Evolutionary conservation across 1,139 yeast genomes (phyloP).

Genomic region (Suhomyces wounanorum): DNA sequence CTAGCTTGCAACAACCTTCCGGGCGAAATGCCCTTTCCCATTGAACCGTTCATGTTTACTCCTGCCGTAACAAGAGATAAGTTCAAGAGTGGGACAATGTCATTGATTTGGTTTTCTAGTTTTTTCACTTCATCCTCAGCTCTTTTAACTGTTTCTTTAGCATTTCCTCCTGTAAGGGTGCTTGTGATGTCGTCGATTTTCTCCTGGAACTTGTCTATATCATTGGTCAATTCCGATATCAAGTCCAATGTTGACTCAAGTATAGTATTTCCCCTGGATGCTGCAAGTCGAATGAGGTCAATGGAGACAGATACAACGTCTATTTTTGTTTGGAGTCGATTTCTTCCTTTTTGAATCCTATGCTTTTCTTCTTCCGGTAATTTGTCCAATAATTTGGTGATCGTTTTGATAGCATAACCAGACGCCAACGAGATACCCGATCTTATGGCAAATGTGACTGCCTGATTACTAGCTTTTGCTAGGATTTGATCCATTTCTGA

Average conservation of each 20-base stretch:
- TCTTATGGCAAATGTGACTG: slow-evolving; percentile 76
- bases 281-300: slow-evolving; percentile 65
- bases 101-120: slow-evolving; percentile 58
- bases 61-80: slow-evolving; percentile 73
- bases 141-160: slow-evolving; percentile 44
- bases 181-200: slow-evolving; percentile 39
- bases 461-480: slow-evolving; percentile 71
- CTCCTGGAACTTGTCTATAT: slow-evolving; percentile 61
- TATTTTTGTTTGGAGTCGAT: slow-evolving; percentile 59
- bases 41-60: slow-evolving; percentile 55
- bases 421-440: slow-evolving; percentile 80
- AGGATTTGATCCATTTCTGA: slow-evolving; percentile 27
- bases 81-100: slow-evolving; percentile 69
- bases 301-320: slow-evolving; percentile 68
- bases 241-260: slow-evolving; percentile 59
- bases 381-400: slow-evolving; percentile 57
- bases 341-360: slow-evolving; percentile 42
- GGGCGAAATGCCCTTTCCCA: slow-evolving; percentile 59
- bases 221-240: slow-evolving; percentile 57
- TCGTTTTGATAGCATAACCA: slow-evolving; percentile 70
- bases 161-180: slow-evolving; percentile 29
- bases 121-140: slow-evolving; percentile 54
- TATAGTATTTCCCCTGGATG: slow-evolving; percentile 72
- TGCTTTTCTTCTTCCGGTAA: slow-evolving; percentile 60
- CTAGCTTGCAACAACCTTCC: slow-evolving; percentile 70